phyloP scores from a whole-genome alignment of 441 rosid genomes.

The Theobroma grandiflorum region DNA sequence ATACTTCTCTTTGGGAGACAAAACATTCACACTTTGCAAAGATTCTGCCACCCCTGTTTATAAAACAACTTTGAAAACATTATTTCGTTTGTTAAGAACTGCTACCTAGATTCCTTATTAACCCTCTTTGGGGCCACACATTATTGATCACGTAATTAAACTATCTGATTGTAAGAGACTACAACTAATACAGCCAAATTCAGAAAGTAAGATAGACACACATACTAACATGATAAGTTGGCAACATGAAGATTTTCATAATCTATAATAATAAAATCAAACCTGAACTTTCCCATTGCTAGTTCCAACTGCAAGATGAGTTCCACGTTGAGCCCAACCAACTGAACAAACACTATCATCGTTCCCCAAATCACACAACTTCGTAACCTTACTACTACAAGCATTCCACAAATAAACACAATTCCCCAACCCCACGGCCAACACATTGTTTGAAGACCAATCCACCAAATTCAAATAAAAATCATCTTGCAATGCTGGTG shows the following conservation, averaged over 20 bases:
- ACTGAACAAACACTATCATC: slow-evolving; percentile 95
- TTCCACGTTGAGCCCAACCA: slow-evolving; percentile 90
- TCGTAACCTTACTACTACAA: slow-evolving; percentile 95
- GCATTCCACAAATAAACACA: slow-evolving; percentile 99
- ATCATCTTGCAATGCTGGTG: slow-evolving; percentile 98
- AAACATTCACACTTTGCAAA: slow-evolving; percentile 4
- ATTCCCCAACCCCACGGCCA: slow-evolving; percentile 91
- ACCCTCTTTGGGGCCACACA: not conserved
- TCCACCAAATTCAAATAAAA: slow-evolving; percentile 95
- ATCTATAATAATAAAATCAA: slow-evolving; percentile 24
- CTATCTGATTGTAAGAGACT: slow-evolving; percentile 2
- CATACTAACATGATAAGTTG: not conserved
- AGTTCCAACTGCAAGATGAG: slow-evolving; percentile 92
- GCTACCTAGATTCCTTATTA: not conserved
- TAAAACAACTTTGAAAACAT: slow-evolving; percentile 12
- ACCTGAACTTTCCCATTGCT: slow-evolving; percentile 93
- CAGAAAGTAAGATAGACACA: slow-evolving; percentile 1
- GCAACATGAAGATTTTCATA: not conserved
- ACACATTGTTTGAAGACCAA: slow-evolving; percentile 93
- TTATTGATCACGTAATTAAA: not conserved
- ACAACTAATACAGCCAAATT: slow-evolving; percentile 2
- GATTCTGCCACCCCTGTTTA: slow-evolving; percentile 4
- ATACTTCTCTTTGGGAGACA: slow-evolving; percentile 10
- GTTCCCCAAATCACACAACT: slow-evolving; percentile 87
- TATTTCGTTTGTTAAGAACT: not conserved